These are phyloP conservation scores for Penicillium brevicompactum DNA, from an alignment of 2,329 filamentous ascomycete genomes.

Conservation along the genomic window DNA sequence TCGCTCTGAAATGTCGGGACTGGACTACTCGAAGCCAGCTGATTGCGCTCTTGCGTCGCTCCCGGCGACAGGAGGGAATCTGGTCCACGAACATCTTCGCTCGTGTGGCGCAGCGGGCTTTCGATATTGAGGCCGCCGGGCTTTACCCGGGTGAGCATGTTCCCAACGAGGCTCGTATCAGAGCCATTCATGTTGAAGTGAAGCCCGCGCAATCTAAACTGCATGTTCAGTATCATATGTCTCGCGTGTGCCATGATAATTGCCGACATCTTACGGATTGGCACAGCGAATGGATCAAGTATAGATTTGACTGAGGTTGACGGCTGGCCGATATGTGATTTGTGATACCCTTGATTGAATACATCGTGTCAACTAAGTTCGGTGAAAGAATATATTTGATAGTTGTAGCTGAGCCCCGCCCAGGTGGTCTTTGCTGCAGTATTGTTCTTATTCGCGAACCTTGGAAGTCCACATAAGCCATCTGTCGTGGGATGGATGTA, in stretches of 20 bases:
- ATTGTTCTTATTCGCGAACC: too few relatives aligned
- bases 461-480: too few relatives aligned
- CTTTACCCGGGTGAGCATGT: slow-evolving; percentile 2
- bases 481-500: too few relatives aligned
- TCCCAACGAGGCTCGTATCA: slow-evolving; percentile 8
- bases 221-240: background rate
- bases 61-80: slow-evolving; percentile 11
- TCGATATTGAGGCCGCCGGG: slow-evolving; percentile 10
- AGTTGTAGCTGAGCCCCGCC: too few relatives aligned
- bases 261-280: background rate
- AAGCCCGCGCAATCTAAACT: background rate
- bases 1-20: slow-evolving; percentile 36
- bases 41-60: slow-evolving; percentile 3
- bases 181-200: slow-evolving; percentile 7
- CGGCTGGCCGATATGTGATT: background rate
- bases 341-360: too few relatives aligned
- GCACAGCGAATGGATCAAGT: background rate
- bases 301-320: background rate
- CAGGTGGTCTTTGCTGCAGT: too few relatives aligned
- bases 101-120: slow-evolving; percentile 3
- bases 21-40: slow-evolving; percentile 16
- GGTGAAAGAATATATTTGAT: too few relatives aligned
- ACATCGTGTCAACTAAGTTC: too few relatives aligned
- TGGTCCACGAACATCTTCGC: slow-evolving; percentile 4
- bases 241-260: background rate